Evolutionary conservation across 2,329 filamentous ascomycete species (phyloP).

Genomic region (Ceratocystis variospora): DNA sequence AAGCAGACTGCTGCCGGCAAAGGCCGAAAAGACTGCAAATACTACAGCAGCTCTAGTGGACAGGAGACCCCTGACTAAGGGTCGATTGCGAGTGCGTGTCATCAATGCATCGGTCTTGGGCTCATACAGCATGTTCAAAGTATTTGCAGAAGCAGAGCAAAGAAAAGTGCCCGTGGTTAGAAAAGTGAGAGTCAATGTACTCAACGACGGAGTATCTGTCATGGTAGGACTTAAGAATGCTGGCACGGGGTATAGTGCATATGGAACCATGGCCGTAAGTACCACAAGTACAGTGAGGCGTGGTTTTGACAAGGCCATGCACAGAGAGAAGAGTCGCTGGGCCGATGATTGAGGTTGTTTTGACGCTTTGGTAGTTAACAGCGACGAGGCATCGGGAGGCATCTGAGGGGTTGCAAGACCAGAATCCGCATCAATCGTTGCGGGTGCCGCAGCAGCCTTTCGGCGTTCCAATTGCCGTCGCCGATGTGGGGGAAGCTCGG

Average conservation of each 20-base stretch:
- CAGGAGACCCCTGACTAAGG: constrained; percentile 70
- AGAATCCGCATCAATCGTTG: constrained; percentile 11
- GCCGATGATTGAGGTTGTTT: constrained; percentile 37
- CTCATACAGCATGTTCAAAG: constrained; percentile 96
- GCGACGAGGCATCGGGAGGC: constrained; percentile 40
- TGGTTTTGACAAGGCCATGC: constrained; percentile 88
- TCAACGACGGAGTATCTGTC: constrained; percentile 62
- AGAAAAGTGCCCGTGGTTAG: constrained; percentile 80
- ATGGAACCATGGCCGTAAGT: constrained; percentile 77
- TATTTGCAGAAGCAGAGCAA: constrained; percentile 81
- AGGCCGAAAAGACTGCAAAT: constrained; percentile 65
- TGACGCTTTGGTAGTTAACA: constrained; percentile 40
- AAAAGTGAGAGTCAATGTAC: constrained; percentile 81
- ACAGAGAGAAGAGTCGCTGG: constrained; percentile 59
- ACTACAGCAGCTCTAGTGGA: constrained; percentile 54
- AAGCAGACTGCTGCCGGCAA: constrained; percentile 55
- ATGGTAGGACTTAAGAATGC: constrained; percentile 60
- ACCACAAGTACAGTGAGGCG: constrained; percentile 84
- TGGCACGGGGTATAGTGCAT: constrained; percentile 85
- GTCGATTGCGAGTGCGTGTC: constrained; percentile 81
- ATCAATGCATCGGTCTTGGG: constrained; percentile 80
- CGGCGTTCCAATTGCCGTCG: constrained; percentile 19
- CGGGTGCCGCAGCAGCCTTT: constrained; percentile 13
- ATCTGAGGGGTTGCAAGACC: constrained; percentile 25
- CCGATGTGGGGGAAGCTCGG: constrained; percentile 17